Base-by-base conservation (phyloP, 805 yeast genomes). In the Saturnispora dispora region DNA sequence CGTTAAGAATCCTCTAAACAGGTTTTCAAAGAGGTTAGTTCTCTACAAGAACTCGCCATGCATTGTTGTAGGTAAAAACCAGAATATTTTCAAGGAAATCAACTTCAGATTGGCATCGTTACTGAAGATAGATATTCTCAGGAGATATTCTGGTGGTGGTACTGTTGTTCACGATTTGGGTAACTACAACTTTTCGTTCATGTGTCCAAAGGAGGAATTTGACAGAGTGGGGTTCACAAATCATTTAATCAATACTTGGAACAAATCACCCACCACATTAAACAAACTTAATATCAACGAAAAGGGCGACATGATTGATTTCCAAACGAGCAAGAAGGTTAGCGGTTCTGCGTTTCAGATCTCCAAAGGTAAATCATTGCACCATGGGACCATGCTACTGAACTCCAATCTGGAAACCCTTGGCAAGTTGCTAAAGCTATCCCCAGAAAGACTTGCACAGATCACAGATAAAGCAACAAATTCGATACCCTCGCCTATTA, bases 61-160 rank as follows among this genome's bases (percentile, higher is more conserved):
- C 64, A 88, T 89, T n/a, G 96, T 93, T 2, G 73, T 93, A 11
- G 99, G 99, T 0, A 88, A 95, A 61, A 93, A 93, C 62, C 99
- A 93, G 66, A 93, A 89, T 56, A 95, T 96, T 2, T 91, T 91
- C 88, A 78, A 81, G 53, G 99, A 93, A 63, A 75, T 82, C 39
- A 85, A 87, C 59, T 52, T 93, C 2, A 74, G 79, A 0, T 60
- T 79, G 13, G 68, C 86, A 5, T 68, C 73, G 4, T 57, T 70
- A 0, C 64, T 77, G 3, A 70, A 70, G 3, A 73, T 87, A 25
- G 91, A 95, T 0, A 61, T 90, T 7, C 63, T 93, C 5, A 72
- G 99, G 58, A 72, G 99, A 51, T 71, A 77, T 46, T 83, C 93
- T 8, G 99, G 99, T 0, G 99, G 99, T 2, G 99, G 99, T 0